Conservation (phyloP, 140 eudicot genomes). For the Stevia rebaudiana region DNA sequence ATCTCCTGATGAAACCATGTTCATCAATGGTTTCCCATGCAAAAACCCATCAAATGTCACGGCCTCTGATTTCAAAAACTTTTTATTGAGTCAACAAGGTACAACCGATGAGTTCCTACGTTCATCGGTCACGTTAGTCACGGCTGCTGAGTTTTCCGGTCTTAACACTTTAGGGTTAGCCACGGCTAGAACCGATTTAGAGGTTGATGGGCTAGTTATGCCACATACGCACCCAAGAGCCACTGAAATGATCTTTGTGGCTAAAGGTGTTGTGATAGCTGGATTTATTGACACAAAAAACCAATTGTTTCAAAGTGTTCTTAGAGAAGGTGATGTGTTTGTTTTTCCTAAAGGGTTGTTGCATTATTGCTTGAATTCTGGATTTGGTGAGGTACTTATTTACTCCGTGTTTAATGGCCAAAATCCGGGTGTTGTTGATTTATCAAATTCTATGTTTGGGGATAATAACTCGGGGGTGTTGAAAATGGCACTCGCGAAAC, state of each 20-base stretch:
- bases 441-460: slow-evolving; percentile 1
- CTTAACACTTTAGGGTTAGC: slow-evolving; percentile 13
- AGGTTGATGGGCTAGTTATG: slow-evolving; percentile 10
- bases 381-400: not conserved
- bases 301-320: slow-evolving; percentile 16
- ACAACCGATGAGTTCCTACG: not conserved
- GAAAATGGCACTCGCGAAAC: not conserved
- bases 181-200: slow-evolving; percentile 11
- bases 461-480: not conserved
- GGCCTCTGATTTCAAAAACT: slow-evolving; percentile 5
- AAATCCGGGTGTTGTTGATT: slow-evolving; percentile 4
- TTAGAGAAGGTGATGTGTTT: slow-evolving; percentile 10
- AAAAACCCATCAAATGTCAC: slow-evolving; percentile 13
- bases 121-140: slow-evolving; percentile 3
- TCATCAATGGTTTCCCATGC: slow-evolving; percentile 16
- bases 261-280: slow-evolving; percentile 2
- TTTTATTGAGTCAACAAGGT: not conserved
- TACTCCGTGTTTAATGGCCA: slow-evolving; percentile 2
- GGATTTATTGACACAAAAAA: not conserved
- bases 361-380: slow-evolving; percentile 7
- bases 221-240: slow-evolving; percentile 14
- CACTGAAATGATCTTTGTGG: slow-evolving; percentile 3
- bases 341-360: slow-evolving; percentile 12
- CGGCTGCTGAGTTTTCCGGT: slow-evolving; percentile 5
- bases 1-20: not conserved